Base-by-base conservation (phyloP, 176 grass and related monocot species). In the Tuctoria greenei region DNA sequence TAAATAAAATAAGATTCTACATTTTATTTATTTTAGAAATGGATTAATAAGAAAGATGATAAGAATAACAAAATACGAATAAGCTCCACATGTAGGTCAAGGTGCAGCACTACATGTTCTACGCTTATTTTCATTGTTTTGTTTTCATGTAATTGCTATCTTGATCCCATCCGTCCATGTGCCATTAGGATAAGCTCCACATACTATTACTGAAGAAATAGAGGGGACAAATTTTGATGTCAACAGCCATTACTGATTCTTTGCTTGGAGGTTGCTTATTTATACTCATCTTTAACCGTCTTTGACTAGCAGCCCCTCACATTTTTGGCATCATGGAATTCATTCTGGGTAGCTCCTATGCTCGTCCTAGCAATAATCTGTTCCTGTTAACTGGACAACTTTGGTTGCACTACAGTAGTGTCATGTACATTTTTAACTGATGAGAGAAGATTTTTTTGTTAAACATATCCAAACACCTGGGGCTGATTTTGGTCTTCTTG, bases 401-500 rank as follows among this genome's bases (percentile, higher is more conserved):
- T 4, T 75, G 46, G 41, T 73, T 81, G 11, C 10, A 47, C 7
- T 54, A 62, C 24, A n/a, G 35, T 25, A 12, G 43, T 68, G 27
- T 38, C 42, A 39, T 61, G 4, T 50, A 34, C 5, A 75, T 13
- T 39, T 83, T 60, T n/a, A 12, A 43, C 16, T 31, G 10, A 56
- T 10, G 11, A 2, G 12, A 4, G 15, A 37, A 45, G 18, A 68
- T 35, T 23, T 55, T 69, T 59, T 54, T n/a, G 71, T 63, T 47
- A 5, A 49, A 49, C 43, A 72, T 80, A 52, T 39, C 42, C 45
- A 18, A 18, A 76, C n/a, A 6, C 0, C 23, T 6, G 18, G 18
- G 67, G 74, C 66, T 82, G 41, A 77, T 57, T 65, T 75, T 4
- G 18, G 38, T 42, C 28, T 61, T 67, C 81, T 81, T 81, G 13